Conservation (phyloP, 768 basidiomycete species). For the Peribolospora baueri region DNA sequence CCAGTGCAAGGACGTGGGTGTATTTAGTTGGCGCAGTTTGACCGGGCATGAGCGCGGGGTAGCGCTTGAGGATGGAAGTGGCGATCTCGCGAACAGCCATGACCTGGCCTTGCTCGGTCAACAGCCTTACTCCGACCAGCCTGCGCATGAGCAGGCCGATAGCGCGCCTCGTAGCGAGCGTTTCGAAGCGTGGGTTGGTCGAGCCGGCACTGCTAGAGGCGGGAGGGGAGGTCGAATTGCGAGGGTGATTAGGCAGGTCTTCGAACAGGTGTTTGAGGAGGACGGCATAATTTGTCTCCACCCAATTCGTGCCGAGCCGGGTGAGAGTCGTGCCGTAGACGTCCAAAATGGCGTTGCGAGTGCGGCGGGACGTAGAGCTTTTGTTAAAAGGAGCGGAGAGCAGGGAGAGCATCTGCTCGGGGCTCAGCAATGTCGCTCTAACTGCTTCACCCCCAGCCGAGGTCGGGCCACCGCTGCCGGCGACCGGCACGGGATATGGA, state of each 20-base stretch:
- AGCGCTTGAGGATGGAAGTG: conserved; percentile 56
- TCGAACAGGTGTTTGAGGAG: conserved; percentile 53
- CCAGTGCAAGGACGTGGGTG: conserved; percentile 46
- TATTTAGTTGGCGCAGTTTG: conserved; percentile 41
- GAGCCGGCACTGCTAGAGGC: conserved; percentile 18
- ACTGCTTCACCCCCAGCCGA: conserved; percentile 27
- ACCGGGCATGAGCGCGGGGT: conserved; percentile 82
- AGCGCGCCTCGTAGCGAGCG: conserved; percentile 41
- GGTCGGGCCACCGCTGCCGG: conserved; percentile 21
- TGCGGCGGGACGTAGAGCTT: conserved; percentile 37
- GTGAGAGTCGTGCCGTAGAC: conserved; percentile 58
- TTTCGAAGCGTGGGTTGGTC: conserved; percentile 41
- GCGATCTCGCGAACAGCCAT: conserved; percentile 67
- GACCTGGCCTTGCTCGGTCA: conserved; percentile 86
- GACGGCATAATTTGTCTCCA: conserved; percentile 58
- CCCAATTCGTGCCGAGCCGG: conserved; percentile 47
- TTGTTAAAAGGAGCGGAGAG: conserved; percentile 65
- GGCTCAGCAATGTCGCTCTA: conserved; percentile 43
- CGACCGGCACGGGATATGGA: conserved; percentile 18
- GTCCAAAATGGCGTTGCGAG: conserved; percentile 65
- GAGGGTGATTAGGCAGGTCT: conserved; percentile 43
- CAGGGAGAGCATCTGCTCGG: conserved; percentile 55
- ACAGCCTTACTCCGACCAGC: conserved; percentile 61
- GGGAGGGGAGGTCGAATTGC: conserved; percentile 13
- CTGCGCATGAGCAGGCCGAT: conserved; percentile 60